Evolutionary conservation across 2,329 filamentous ascomycete species (phyloP), one percentile per base, ranked within the genome.

Genomic region (Colletotrichum brevisporum): DNA sequence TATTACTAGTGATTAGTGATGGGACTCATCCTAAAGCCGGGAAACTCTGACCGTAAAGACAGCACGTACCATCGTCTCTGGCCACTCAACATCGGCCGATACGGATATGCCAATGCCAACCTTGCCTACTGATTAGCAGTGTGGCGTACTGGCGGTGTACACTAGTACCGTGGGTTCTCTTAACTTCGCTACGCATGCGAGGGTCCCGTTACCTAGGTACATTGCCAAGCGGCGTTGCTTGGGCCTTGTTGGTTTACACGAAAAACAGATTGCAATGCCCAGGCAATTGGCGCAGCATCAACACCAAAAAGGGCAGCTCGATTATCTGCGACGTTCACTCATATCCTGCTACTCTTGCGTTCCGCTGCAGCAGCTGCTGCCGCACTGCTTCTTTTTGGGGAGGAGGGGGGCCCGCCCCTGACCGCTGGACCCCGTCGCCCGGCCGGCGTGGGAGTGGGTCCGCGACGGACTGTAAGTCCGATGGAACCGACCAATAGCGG

Each of bases 391-490:
- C 16, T 10, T 24, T 24, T 50, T n/a, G 16, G 9, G 9, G 21
- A 18, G 21, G 21, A 24, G 21, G 21, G 21, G n/a, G n/a, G n/a
- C 13, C 47, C 47, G 47, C 21, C 9, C 27, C 18, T 50, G n/a
- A 50, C 41, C 41, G 47, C 47, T 50, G 16, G 47, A 18, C 21
- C 27, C 27, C 21, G 39, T 45, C 18, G n/a, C 53, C n/a, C n/a
- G 36, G 18, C 53, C 21, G 53, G 53, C 53, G 26, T 36, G 31
- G 10, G 53, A 31, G 31, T 31, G 31, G 36, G 26, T 41, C 21
- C 15, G 36, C 36, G n/a, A 18, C 53, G 53, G 53, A 43, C 53
- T 56, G 41, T 56, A 18, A 43, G 53, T 56, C 53, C 53, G 53
- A 54, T 31, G 31, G 4, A 54, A 36, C 18, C 36, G 18, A 5